These are phyloP conservation scores for Prosopis cineraria DNA, from an alignment of 306 rosid species.

Conservation along the genomic window DNA sequence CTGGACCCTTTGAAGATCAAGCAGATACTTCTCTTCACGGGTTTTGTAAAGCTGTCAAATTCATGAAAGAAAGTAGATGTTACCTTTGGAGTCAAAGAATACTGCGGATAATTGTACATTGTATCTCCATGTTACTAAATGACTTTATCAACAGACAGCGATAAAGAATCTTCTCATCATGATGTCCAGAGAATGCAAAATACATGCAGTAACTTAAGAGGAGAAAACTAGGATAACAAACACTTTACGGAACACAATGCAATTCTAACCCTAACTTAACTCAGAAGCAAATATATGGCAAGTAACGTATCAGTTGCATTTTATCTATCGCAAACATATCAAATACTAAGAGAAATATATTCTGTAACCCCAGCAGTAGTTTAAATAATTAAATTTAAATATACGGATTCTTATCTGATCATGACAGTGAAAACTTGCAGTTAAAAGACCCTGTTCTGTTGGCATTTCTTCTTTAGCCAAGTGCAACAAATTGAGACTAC, in stretches of 20 bases:
- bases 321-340: neutral
- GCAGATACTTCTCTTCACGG: conserved; percentile 86
- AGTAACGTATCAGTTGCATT: neutral
- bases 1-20: conserved; percentile 89
- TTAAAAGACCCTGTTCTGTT: neutral
- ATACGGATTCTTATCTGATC: neutral
- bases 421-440: neutral
- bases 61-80: conserved; percentile 22
- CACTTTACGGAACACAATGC: neutral
- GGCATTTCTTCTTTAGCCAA: neutral
- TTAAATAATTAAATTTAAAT: neutral
- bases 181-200: conserved; percentile 8
- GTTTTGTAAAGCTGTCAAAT: conserved; percentile 78
- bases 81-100: neutral
- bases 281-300: neutral
- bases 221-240: neutral
- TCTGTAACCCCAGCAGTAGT: neutral
- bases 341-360: neutral
- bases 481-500: conserved; percentile 11
- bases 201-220: neutral
- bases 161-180: neutral
- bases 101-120: neutral
- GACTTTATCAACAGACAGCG: neutral
- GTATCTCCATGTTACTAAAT: neutral
- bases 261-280: neutral